Conservation (phyloP, 1,284 basidiomycete genomes). For the Microbotryum lychnidis-dioicae region DNA sequence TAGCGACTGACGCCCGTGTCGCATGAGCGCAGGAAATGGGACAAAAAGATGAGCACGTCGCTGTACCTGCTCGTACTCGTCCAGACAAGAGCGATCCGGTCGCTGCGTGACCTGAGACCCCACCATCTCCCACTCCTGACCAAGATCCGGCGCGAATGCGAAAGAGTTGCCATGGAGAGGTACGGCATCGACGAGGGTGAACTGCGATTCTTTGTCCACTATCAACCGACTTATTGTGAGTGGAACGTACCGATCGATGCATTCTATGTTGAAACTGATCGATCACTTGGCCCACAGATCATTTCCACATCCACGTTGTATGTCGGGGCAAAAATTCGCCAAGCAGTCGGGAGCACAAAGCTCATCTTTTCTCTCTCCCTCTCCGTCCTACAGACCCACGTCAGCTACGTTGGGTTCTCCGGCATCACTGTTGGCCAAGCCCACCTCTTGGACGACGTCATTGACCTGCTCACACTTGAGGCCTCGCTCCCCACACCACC, state of each 20-base stretch:
- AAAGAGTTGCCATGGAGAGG: slow-evolving; percentile 49
- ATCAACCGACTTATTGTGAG: slow-evolving; percentile 93
- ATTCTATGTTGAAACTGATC: neutral
- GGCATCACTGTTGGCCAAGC: slow-evolving; percentile 82
- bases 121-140: slow-evolving; percentile 62
- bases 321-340: too few relatives aligned
- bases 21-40: slow-evolving; percentile 50
- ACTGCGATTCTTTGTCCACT: slow-evolving; percentile 79
- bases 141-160: slow-evolving; percentile 55
- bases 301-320: slow-evolving; percentile 91
- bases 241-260: slow-evolving; percentile 14
- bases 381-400: slow-evolving; percentile 41
- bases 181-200: slow-evolving; percentile 56
- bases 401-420: slow-evolving; percentile 54
- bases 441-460: slow-evolving; percentile 85
- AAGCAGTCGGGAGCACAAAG: too few relatives aligned
- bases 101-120: slow-evolving; percentile 49
- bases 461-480: slow-evolving; percentile 56
- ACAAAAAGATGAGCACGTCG: slow-evolving; percentile 54
- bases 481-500: slow-evolving; percentile 45
- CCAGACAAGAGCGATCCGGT: slow-evolving; percentile 37
- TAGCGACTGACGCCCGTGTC: neutral
- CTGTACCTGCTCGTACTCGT: slow-evolving; percentile 39
- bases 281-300: slow-evolving; percentile 51
- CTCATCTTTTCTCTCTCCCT: neutral